These are phyloP conservation scores for Sisymbrium irio DNA, from an alignment of 345 rosid species.

Conservation along the genomic window DNA sequence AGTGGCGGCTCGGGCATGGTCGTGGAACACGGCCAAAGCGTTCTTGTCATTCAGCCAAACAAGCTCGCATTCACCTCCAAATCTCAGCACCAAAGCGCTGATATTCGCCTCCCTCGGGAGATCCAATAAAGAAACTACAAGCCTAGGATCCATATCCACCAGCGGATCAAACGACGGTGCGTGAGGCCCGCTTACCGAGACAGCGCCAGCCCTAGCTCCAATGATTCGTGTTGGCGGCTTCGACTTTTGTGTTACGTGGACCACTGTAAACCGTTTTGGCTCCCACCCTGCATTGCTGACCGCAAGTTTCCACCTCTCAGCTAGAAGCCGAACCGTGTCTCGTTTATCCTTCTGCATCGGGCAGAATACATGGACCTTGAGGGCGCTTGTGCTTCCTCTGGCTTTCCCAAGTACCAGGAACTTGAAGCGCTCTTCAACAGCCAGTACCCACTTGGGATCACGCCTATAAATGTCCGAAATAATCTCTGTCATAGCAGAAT, in stretches of 20 bases:
- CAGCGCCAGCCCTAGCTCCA: slow-evolving; percentile 56
- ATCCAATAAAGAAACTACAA: slow-evolving; percentile 81
- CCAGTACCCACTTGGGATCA: slow-evolving; percentile 87
- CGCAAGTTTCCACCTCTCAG: slow-evolving; percentile 97
- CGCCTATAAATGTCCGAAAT: slow-evolving; percentile 80
- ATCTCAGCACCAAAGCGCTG: slow-evolving; percentile 73
- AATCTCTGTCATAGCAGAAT: slow-evolving; percentile 60
- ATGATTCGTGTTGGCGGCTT: slow-evolving; percentile 75
- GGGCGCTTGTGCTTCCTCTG: slow-evolving; percentile 48
- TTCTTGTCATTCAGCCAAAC: slow-evolving; percentile 95
- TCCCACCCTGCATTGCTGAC: slow-evolving; percentile 84
- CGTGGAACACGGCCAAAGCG: slow-evolving; percentile 83
- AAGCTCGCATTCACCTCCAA: slow-evolving; percentile 96
- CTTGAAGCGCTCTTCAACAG: slow-evolving; percentile 94
- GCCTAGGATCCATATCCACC: slow-evolving; percentile 96
- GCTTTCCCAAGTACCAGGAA: slow-evolving; percentile 82
- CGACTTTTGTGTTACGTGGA: slow-evolving; percentile 73
- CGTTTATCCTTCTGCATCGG: slow-evolving; percentile 93
- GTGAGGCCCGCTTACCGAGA: slow-evolving; percentile 42
- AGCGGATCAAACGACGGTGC: slow-evolving; percentile 67
- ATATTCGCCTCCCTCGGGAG: slow-evolving; percentile 89
- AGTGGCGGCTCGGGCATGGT: slow-evolving; percentile 95
- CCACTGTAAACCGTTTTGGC: slow-evolving; percentile 82
- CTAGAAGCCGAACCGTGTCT: slow-evolving; percentile 76
- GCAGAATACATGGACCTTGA: slow-evolving; percentile 88